phyloP scores from a whole-genome alignment of 768 basidiomycete genomes.

The Clavulina sp. region DNA sequence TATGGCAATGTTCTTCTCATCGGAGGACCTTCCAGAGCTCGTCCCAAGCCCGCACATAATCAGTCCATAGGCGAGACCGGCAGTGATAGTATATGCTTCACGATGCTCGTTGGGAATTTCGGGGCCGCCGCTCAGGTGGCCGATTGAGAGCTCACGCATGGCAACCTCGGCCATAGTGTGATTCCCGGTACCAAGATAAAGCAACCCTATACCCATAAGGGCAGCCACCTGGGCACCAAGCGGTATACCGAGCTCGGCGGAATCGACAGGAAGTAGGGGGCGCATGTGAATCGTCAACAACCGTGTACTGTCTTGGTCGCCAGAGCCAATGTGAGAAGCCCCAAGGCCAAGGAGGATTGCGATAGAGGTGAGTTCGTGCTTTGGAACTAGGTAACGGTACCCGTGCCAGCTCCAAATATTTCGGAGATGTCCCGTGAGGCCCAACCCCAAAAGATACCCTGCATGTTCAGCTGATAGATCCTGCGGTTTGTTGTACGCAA shows the following conservation, averaged over 20 bases:
- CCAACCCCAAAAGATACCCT: constrained; percentile 87
- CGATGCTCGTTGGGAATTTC: constrained; percentile 78
- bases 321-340: constrained; percentile 73
- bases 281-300: constrained; percentile 85
- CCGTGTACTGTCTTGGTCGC: constrained; percentile 77
- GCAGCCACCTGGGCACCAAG: constrained; percentile 82
- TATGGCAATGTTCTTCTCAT: constrained; percentile 46
- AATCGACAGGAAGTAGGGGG: constrained; percentile 73
- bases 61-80: constrained; percentile 86
- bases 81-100: constrained; percentile 80
- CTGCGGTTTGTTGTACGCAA: constrained; percentile 84
- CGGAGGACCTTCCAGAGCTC: constrained; percentile 48
- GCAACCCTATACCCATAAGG: constrained; percentile 67
- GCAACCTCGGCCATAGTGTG: constrained; percentile 87
- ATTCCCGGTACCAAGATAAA: constrained; percentile 78
- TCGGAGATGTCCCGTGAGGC: constrained; percentile 78
- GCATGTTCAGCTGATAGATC: constrained; percentile 87
- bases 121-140: constrained; percentile 52
- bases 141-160: constrained; percentile 60
- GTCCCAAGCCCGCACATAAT: constrained; percentile 83
- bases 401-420: constrained; percentile 91
- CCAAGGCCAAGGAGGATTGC: constrained; percentile 87
- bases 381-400: constrained; percentile 85
- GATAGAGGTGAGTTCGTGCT: constrained; percentile 90
- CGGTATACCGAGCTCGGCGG: constrained; percentile 77